Evolutionary conservation across 805 yeast genomes (phyloP), one percentile per base, ranked within the genome.

Genomic region (Cyberlindnera subsufficiens): DNA sequence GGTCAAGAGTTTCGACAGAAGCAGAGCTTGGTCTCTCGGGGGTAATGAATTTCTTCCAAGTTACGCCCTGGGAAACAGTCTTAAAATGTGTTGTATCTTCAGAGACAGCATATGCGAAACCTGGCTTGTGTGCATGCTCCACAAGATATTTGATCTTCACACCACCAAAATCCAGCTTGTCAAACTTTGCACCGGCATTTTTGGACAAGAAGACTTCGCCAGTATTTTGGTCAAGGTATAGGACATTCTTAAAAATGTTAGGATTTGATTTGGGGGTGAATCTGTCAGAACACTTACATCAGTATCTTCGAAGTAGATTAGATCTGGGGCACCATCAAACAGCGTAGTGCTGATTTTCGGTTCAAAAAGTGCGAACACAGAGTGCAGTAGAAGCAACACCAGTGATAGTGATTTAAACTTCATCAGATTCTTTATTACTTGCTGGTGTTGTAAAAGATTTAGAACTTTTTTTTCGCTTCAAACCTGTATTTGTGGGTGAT

Each of bases 171-270:
- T 65, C 59, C 3, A 76, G 66, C 35, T 62, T 53, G 13, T 52
- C 41, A 65, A 78, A 80, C 1, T 59, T 46, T 4, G 42, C 57
- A 16, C 79, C 80, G 35, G 68, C 74, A 51, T 80, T 74, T 20
- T 49, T 57, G 6, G 83, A 77, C 3, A 68, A 50, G 55, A 65
- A 69, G 13, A 77, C 39, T 30, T 54, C 53, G 5, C 63, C 63
- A 1, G 66, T 39, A n/a, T 38, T 37, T 13, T 43, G 47, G 32
- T 56, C 60, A 11, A 55, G 42, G 25, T 51, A 53, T 3, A 45
- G 39, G 8, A 55, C 41, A 27, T 40, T 39, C 50, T 50, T 18
- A 11, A 4, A 13, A 16, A n/a, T 18, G 49, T 40, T 43, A 51
- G 45, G 44, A 48, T 41, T 6, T 9, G n/a, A 25, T 5, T 17